phyloP scores from a whole-genome alignment of 768 basidiomycete species.

The Calocybe cyanea region DNA sequence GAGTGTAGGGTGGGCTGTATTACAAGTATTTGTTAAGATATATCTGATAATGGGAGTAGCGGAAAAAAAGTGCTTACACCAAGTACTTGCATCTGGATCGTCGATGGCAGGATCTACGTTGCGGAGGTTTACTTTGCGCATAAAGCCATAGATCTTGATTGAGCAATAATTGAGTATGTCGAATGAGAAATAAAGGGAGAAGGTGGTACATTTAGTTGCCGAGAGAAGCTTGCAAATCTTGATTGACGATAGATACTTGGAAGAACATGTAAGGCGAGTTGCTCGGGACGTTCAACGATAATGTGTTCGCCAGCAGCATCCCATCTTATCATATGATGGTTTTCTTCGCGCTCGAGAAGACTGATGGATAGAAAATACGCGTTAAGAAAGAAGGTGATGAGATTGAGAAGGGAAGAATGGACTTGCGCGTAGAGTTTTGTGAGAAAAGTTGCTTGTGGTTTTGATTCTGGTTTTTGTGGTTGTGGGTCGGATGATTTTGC shows the following conservation, averaged over 20 bases:
- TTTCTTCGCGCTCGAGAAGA: slow-evolving; percentile 86
- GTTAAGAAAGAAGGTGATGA: slow-evolving; percentile 10
- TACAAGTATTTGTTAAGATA: slow-evolving; percentile 2
- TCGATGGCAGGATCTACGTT: slow-evolving; percentile 94
- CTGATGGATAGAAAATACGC: slow-evolving; percentile 35
- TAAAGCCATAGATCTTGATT: slow-evolving; percentile 92
- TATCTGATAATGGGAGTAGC: not conserved
- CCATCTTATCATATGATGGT: slow-evolving; percentile 97
- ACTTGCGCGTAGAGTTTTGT: slow-evolving; percentile 95
- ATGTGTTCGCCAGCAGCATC: slow-evolving; percentile 91
- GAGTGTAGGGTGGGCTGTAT: slow-evolving; percentile 82
- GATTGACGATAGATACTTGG: slow-evolving; percentile 95
- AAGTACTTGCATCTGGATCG: slow-evolving; percentile 94
- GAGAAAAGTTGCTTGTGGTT: slow-evolving; percentile 92
- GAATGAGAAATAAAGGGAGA: slow-evolving; percentile 20
- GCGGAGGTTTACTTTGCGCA: slow-evolving; percentile 95
- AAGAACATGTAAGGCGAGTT: slow-evolving; percentile 90
- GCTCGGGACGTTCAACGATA: slow-evolving; percentile 92
- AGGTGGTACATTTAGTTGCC: slow-evolving; percentile 86
- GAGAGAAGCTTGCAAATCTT: slow-evolving; percentile 94
- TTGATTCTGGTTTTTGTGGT: slow-evolving; percentile 66
- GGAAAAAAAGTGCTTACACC: slow-evolving; percentile 65
- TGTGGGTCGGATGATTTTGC: slow-evolving; percentile 37
- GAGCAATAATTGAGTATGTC: slow-evolving; percentile 20
- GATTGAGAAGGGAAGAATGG: not conserved